Conservation (phyloP, 192 early-diverging fungal genomes). For the Diversispora epigaea region DNA sequence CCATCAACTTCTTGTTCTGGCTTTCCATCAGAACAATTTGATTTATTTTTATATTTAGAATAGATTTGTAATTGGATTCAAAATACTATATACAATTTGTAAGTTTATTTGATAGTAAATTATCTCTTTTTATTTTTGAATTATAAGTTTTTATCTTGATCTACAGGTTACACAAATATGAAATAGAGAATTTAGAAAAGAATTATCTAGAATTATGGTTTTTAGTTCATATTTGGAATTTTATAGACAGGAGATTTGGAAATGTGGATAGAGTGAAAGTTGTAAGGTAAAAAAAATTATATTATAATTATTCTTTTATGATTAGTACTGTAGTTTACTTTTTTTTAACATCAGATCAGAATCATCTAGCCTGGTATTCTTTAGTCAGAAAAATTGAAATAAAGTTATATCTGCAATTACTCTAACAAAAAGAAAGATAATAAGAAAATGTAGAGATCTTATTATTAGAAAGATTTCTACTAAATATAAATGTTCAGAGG, state of each 20-base stretch:
- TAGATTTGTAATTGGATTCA: too few relatives aligned
- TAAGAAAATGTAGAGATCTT: constrained; percentile 28
- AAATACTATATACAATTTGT: too few relatives aligned
- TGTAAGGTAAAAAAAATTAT: constrained; percentile 31
- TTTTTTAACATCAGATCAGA: constrained; percentile 18
- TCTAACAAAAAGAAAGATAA: constrained; percentile 26
- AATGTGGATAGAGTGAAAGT: constrained; percentile 27
- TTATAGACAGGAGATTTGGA: constrained; percentile 36
- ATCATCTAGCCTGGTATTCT: constrained; percentile 16
- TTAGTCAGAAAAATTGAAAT: constrained; percentile 18
- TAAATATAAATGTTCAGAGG: constrained; percentile 30
- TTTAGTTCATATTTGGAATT: constrained; percentile 33
- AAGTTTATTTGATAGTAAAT: constrained; percentile 19
- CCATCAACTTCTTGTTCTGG: too few relatives aligned
- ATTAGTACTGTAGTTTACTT: background rate
- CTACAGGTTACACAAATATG: constrained; percentile 35
- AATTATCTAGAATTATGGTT: constrained; percentile 34
- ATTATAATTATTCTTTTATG: background rate
- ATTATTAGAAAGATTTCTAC: constrained; percentile 26
- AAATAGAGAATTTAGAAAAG: constrained; percentile 25
- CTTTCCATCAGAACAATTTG: too few relatives aligned
- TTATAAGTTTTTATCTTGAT: constrained; percentile 12
- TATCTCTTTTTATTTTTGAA: constrained; percentile 18
- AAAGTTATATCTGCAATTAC: constrained; percentile 11
- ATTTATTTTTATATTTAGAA: too few relatives aligned